Conservation (phyloP, 2,329 filamentous ascomycete genomes). For the Colletotrichum sp. region DNA sequence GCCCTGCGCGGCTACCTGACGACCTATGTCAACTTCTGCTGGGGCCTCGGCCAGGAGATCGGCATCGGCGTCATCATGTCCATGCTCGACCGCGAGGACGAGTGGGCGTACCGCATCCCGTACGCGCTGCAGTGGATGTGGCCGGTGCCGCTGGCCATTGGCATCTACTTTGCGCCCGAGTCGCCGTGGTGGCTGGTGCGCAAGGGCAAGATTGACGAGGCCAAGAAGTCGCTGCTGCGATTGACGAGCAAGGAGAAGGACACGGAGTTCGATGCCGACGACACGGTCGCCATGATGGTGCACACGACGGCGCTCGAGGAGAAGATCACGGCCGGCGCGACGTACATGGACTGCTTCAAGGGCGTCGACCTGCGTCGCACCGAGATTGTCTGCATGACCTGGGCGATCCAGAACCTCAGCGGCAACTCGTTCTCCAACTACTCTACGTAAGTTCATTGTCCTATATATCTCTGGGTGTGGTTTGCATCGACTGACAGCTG, state of each 20-base stretch:
- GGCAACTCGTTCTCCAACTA: constrained; percentile 71
- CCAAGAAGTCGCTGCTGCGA: constrained; percentile 69
- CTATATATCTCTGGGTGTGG: background rate
- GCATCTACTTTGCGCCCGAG: constrained; percentile 72
- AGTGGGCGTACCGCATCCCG: constrained; percentile 74
- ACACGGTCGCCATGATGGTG: constrained; percentile 91
- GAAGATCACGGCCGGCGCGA: constrained; percentile 74
- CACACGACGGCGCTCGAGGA: constrained; percentile 85
- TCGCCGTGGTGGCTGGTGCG: constrained; percentile 81
- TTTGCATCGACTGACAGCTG: background rate
- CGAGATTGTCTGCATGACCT: constrained; percentile 69
- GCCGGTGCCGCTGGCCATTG: constrained; percentile 70
- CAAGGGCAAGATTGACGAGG: constrained; percentile 66
- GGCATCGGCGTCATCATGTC: constrained; percentile 75
- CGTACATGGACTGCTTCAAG: constrained; percentile 84
- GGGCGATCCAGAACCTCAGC: constrained; percentile 68
- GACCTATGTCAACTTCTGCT: constrained; percentile 77
- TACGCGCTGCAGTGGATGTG: constrained; percentile 82
- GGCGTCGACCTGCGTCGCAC: constrained; percentile 80
- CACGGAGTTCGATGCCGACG: constrained; percentile 78
- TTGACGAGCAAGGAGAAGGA: constrained; percentile 68
- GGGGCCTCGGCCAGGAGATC: constrained; percentile 73
- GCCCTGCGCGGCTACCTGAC: constrained; percentile 74
- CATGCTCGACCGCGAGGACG: constrained; percentile 68
- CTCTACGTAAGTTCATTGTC: constrained; percentile 50